A percentile compares a stretch with the other conserved stretches of the same genome.
phyloP scores from a whole-genome alignment of 108 stramenopile genomes.

The Nitzschia sp. region DNA sequence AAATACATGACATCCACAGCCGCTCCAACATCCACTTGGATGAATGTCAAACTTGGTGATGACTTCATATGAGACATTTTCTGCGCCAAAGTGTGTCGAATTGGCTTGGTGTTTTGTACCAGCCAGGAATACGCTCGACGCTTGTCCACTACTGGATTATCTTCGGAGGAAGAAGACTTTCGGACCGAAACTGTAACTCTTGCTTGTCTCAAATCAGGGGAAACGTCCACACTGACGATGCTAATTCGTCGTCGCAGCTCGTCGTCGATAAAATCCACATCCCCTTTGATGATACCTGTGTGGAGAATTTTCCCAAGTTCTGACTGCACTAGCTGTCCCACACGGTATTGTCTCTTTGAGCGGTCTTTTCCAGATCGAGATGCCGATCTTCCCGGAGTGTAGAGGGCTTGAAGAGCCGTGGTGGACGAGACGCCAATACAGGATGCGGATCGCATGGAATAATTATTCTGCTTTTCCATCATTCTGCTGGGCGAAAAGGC shows the following conservation, averaged over 20 bases:
- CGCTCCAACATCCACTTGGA: constrained; percentile 86
- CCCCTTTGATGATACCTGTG: constrained; percentile 46
- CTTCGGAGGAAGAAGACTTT: constrained; percentile 16
- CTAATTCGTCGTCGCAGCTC: constrained; percentile 73
- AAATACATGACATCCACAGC: constrained; percentile 90
- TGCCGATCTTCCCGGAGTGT: constrained; percentile 1
- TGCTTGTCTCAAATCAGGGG: constrained; percentile 86
- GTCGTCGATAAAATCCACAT: constrained; percentile 57
- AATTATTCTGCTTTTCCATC: neutral
- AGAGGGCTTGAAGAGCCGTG: neutral
- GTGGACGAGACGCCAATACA: too few relatives aligned
- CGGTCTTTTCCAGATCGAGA: constrained; percentile 24
- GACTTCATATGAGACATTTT: constrained; percentile 85
- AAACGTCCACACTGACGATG: constrained; percentile 78
- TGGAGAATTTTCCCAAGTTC: constrained; percentile 74
- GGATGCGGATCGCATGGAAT: too few relatives aligned
- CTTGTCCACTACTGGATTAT: constrained; percentile 53
- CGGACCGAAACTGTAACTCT: constrained; percentile 80
- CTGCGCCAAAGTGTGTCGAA: constrained; percentile 78
- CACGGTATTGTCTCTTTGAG: constrained; percentile 85
- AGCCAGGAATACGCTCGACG: constrained; percentile 85
- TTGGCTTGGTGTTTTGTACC: constrained; percentile 67
- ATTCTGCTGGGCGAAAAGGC: constrained; percentile 1
- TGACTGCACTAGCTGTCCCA: constrained; percentile 76
- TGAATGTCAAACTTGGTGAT: constrained; percentile 77